These are phyloP conservation scores for Isoetes engelmannii DNA, from an alignment of 83 land plant species.

Conservation along the genomic window DNA sequence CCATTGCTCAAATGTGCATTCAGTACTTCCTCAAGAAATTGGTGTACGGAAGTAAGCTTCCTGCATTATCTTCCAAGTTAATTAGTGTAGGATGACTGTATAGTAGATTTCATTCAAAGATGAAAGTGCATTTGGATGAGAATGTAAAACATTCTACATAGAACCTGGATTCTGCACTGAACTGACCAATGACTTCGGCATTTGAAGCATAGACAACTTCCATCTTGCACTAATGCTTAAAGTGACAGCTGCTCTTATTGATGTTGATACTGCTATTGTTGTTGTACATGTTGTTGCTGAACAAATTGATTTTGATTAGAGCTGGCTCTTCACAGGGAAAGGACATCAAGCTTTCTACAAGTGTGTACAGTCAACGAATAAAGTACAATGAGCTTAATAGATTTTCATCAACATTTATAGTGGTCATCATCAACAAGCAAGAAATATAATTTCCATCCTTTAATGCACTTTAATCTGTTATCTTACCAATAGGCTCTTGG, in stretches of 20 bases:
- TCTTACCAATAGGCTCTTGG: conserved; percentile 84
- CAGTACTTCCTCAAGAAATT: conserved; percentile 35
- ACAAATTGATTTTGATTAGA: background rate
- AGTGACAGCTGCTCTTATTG: conserved; percentile 28
- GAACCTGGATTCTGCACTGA: too few species aligned
- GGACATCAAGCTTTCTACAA: conserved; percentile 69
- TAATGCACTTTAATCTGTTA: background rate
- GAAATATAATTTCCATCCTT: background rate
- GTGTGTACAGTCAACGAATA: too few species aligned
- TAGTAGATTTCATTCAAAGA: conserved; percentile 18
- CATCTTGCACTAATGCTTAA: conserved; percentile 12
- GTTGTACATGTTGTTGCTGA: background rate
- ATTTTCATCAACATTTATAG: too few species aligned
- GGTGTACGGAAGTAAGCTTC: conserved; percentile 21
- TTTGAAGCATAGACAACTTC: too few species aligned
- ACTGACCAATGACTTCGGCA: too few species aligned
- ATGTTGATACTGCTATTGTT: conserved; percentile 17
- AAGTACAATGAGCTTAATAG: too few species aligned
- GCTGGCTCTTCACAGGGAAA: conserved; percentile 57
- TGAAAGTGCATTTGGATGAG: conserved; percentile 18
- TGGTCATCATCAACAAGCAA: too few species aligned
- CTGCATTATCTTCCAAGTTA: conserved; percentile 18
- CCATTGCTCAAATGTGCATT: conserved; percentile 20
- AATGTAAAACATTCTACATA: too few species aligned
- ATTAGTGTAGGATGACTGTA: conserved; percentile 9